These are phyloP conservation scores for Herpetospermum pedunculosum DNA, from an alignment of 306 rosid genomes.

Conservation along the genomic window DNA sequence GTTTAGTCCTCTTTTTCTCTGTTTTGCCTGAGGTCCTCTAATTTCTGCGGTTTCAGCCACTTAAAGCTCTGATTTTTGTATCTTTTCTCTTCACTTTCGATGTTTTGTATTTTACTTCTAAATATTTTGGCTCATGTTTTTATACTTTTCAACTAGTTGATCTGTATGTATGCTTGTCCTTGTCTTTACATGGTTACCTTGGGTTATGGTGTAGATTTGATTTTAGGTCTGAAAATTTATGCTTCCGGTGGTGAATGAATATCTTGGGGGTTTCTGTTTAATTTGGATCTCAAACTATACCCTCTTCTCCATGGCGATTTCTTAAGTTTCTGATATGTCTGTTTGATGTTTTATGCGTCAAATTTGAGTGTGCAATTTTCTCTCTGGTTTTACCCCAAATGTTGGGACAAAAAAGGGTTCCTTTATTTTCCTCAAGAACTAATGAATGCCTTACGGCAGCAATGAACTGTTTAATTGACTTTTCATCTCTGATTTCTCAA, in stretches of 20 bases:
- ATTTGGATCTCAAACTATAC: conserved; percentile 1
- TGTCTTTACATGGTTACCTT: not conserved
- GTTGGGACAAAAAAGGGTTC: not conserved
- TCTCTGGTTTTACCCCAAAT: not conserved
- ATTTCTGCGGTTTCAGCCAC: not conserved
- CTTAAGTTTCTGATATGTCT: not conserved
- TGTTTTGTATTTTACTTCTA: not conserved
- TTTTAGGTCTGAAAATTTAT: conserved; percentile 1
- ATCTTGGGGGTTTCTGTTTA: not conserved
- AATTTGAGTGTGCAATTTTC: not conserved
- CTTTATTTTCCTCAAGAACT: not conserved
- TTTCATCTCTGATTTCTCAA: not conserved
- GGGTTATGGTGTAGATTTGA: not conserved
- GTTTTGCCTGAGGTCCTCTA: not conserved
- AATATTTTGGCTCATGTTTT: not conserved
- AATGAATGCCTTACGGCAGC: not conserved
- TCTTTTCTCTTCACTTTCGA: not conserved
- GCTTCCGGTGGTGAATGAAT: not conserved
- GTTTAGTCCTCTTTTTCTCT: conserved; percentile 1
- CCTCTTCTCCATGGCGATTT: not conserved
- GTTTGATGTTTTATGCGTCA: not conserved
- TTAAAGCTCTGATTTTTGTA: not conserved
- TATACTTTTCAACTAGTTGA: not conserved
- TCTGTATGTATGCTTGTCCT: conserved; percentile 3
- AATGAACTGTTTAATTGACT: not conserved